Conservation (phyloP, 768 basidiomycete species). For the Leucocoprinus leucothites region DNA sequence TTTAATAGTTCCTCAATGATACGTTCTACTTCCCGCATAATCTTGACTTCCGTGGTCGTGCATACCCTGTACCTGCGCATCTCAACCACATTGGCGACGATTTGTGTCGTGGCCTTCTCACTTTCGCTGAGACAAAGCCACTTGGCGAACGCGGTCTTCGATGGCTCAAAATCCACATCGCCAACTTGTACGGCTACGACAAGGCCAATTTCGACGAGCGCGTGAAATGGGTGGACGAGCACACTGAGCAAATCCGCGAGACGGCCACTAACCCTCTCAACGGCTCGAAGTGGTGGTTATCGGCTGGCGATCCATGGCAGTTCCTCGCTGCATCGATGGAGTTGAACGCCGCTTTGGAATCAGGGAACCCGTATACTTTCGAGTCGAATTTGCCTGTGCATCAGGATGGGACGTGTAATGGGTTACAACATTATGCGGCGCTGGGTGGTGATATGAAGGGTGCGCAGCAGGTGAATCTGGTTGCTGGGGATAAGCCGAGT, state of each 20-base stretch:
- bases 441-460: conserved; percentile 90
- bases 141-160: conserved; percentile 82
- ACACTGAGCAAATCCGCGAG: conserved; percentile 76
- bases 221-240: conserved; percentile 71
- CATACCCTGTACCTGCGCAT: conserved; percentile 95
- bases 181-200: conserved; percentile 91
- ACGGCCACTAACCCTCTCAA: conserved; percentile 35
- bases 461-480: conserved; percentile 90
- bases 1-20: conserved; percentile 75
- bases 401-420: conserved; percentile 98
- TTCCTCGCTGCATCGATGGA: conserved; percentile 93
- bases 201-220: conserved; percentile 95
- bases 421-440: conserved; percentile 94
- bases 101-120: conserved; percentile 47
- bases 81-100: no score
- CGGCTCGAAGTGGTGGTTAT: conserved; percentile 73
- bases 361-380: conserved; percentile 45
- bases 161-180: conserved; percentile 95
- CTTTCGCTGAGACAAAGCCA: conserved; percentile 75
- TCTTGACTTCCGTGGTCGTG: conserved; percentile 95
- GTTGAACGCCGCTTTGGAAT: conserved; percentile 38
- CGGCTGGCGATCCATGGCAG: conserved; percentile 97
- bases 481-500: conserved; percentile 78
- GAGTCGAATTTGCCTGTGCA: conserved; percentile 86
- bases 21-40: conserved; percentile 93